Evolutionary conservation across 257 asterid species (phyloP).

Genomic region (Solanum appendiculatum): DNA sequence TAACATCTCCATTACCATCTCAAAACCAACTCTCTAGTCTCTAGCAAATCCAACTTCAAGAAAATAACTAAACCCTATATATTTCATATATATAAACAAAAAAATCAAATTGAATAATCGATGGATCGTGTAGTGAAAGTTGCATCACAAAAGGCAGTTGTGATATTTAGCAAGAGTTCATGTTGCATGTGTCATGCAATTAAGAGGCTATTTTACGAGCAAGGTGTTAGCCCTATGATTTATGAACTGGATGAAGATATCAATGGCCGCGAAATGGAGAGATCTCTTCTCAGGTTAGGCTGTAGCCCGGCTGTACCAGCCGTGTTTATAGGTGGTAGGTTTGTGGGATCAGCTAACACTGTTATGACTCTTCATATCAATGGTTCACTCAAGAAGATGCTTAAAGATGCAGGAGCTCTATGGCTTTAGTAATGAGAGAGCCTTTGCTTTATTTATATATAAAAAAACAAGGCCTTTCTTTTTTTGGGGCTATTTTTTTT

Average conservation of each 20-base stretch:
- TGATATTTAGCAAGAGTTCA: slow-evolving; percentile 72
- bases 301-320: slow-evolving; percentile 58
- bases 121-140: slow-evolving; percentile 50
- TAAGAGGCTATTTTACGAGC: slow-evolving; percentile 61
- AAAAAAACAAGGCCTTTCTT: background rate
- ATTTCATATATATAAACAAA: background rate
- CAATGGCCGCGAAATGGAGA: slow-evolving; percentile 47
- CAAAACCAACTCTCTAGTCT: background rate
- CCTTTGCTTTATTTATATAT: background rate
- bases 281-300: slow-evolving; percentile 40
- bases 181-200: slow-evolving; percentile 91
- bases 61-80: background rate
- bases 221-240: slow-evolving; percentile 72
- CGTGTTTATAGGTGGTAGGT: slow-evolving; percentile 51
- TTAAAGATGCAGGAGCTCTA: slow-evolving; percentile 66
- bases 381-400: slow-evolving; percentile 61
- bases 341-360: slow-evolving; percentile 42
- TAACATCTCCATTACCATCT: background rate
- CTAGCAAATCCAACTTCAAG: background rate
- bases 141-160: slow-evolving; percentile 60
- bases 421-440: slow-evolving; percentile 41
- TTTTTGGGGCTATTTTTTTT: background rate
- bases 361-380: slow-evolving; percentile 50
- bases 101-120: background rate
- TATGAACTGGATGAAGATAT: slow-evolving; percentile 47